A percentile compares a stretch with the other conserved stretches of the same genome.
Conservation (phyloP, 2,329 filamentous ascomycete genomes). For the Magnaporthales sp. region DNA sequence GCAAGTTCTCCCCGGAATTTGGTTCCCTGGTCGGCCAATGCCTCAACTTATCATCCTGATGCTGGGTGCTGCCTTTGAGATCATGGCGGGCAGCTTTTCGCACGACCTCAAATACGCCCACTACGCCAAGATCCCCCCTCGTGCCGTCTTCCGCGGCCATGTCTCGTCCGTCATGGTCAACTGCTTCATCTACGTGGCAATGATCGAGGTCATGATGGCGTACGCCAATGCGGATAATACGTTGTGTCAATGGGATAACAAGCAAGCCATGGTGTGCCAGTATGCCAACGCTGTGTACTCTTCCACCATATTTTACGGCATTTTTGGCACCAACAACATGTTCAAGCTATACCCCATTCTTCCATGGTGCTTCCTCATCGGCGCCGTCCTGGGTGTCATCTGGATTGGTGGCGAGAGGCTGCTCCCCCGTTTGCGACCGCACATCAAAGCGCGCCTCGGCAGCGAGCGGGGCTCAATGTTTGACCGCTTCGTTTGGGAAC, state of each 20-base stretch:
- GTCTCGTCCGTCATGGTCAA: conserved; percentile 34
- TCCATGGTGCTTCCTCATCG: conserved; percentile 9
- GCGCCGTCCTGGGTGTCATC: conserved; percentile 7
- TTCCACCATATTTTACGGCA: conserved; percentile 25
- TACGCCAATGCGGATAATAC: conserved; percentile 20
- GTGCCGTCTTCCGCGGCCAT: conserved; percentile 30
- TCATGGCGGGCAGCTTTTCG: conserved; percentile 11
- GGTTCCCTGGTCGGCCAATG: conserved; percentile 3
- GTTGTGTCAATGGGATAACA: conserved; percentile 4
- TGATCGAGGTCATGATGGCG: conserved; percentile 31
- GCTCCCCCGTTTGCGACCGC: background rate
- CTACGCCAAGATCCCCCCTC: conserved; percentile 31
- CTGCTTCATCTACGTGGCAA: conserved; percentile 29
- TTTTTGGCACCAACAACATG: conserved; percentile 12
- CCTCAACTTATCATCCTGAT: conserved; percentile 4
- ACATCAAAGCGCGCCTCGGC: background rate
- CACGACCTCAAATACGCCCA: conserved; percentile 31
- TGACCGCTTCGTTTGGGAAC: background rate
- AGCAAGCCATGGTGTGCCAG: conserved; percentile 16
- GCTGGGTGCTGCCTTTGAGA: conserved; percentile 3
- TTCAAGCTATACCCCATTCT: conserved; percentile 8
- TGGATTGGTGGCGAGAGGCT: conserved; percentile 6
- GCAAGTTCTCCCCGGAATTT: conserved; percentile 4
- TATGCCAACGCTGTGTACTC: conserved; percentile 21
- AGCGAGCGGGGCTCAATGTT: background rate